Evolutionary conservation across 2,329 filamentous ascomycete genomes (phyloP).

Genomic region (Pseudogymnoascus sp.): DNA sequence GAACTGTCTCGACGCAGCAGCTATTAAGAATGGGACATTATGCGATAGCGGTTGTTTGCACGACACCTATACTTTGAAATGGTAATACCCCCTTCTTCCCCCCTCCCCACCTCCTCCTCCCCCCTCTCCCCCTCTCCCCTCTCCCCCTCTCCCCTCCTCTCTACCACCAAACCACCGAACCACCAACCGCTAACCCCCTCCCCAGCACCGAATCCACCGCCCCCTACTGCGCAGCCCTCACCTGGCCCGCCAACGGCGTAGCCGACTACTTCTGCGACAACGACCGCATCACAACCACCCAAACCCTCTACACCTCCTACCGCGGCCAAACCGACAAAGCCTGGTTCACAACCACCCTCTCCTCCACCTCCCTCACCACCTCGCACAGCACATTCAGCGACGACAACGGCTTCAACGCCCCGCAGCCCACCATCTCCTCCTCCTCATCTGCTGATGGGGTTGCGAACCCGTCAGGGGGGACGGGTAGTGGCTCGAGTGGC

Average conservation of each 20-base stretch:
- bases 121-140: too few species aligned
- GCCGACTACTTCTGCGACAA: constrained; percentile 39
- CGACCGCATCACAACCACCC: constrained; percentile 27
- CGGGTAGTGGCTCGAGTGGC: too few species aligned
- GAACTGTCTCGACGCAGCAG: constrained; percentile 34
- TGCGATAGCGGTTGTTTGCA: constrained; percentile 31
- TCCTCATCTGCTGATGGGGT: too few species aligned
- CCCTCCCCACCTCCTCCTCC: too few species aligned
- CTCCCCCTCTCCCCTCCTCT: too few species aligned
- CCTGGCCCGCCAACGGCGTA: constrained; percentile 33
- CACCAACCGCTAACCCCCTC: too few species aligned
- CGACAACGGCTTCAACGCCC: neutral
- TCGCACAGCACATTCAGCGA: neutral
- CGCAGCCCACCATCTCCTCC: too few species aligned
- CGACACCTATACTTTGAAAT: constrained; percentile 39
- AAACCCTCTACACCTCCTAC: constrained; percentile 36
- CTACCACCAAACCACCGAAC: too few species aligned
- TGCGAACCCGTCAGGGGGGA: too few species aligned
- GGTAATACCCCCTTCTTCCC: constrained; percentile 29
- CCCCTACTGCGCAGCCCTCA: constrained; percentile 40
- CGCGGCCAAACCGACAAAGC: constrained; percentile 30
- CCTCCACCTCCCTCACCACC: neutral
- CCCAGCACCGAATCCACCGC: constrained; percentile 30
- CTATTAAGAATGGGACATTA: constrained; percentile 29
- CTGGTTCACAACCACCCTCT: constrained; percentile 21